These are phyloP conservation scores for Saprolegnia diclina DNA, from an alignment of 352 stramenopile genomes.

Conservation along the genomic window DNA sequence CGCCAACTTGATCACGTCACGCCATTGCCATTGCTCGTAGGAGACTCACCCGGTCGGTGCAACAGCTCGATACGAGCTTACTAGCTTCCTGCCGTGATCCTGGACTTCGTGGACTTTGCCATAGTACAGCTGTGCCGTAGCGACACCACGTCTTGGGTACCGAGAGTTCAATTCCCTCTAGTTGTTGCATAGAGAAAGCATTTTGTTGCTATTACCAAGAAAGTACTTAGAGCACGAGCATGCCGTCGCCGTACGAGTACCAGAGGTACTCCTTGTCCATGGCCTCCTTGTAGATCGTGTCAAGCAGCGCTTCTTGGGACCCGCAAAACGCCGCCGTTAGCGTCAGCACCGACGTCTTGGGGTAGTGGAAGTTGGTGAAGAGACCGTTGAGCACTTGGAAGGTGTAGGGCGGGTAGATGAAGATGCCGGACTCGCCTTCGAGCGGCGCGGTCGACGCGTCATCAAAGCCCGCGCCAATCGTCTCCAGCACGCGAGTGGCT, in stretches of 20 bases:
- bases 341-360: constrained; percentile 27
- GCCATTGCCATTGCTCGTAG: too few relatives aligned
- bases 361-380: constrained; percentile 28
- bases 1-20: too few relatives aligned
- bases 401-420: constrained; percentile 28
- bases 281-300: constrained; percentile 27
- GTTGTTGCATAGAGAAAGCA: too few relatives aligned
- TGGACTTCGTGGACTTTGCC: too few relatives aligned
- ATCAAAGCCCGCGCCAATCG: constrained; percentile 10
- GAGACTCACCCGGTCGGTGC: too few relatives aligned
- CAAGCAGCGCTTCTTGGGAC: constrained; percentile 9
- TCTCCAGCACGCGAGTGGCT: constrained; percentile 24
- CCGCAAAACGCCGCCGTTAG: constrained; percentile 22
- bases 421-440: constrained; percentile 16
- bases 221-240: constrained; percentile 25
- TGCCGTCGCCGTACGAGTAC: constrained; percentile 27
- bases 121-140: too few relatives aligned
- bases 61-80: too few relatives aligned
- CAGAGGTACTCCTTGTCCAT: constrained; percentile 23
- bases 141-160: too few relatives aligned
- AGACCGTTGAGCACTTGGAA: constrained; percentile 23
- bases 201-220: too few relatives aligned
- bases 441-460: neutral
- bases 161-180: too few relatives aligned
- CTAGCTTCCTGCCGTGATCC: too few relatives aligned